phyloP scores from a whole-genome alignment of 73 alveolate genomes.

The Urostyla sp. region DNA sequence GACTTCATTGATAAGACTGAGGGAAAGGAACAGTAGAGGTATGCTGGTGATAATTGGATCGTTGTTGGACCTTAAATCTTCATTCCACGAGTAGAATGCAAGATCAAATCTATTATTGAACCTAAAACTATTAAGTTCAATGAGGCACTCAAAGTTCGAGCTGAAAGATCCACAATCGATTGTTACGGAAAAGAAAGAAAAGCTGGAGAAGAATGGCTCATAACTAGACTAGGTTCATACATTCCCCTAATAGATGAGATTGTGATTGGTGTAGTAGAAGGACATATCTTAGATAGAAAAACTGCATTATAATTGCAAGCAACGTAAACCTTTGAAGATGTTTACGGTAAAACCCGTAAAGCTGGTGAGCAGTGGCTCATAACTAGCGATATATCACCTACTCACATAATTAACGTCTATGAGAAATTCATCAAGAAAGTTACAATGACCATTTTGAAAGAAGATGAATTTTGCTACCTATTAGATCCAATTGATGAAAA shows the following conservation, averaged over 20 bases:
- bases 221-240: conserved; percentile 66
- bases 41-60: conserved; percentile 80
- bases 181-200: conserved; percentile 66
- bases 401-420: conserved; percentile 75
- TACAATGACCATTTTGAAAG: conserved; percentile 66
- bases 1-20: conserved; percentile 64
- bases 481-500: conserved; percentile 69
- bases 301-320: conserved; percentile 41
- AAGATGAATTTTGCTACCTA: conserved; percentile 71
- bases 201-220: conserved; percentile 83
- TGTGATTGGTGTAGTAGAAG: background rate
- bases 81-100: conserved; percentile 78
- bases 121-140: conserved; percentile 51
- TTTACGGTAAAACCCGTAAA: conserved; percentile 15
- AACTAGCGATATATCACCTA: too few relatives aligned
- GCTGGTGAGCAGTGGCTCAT: conserved; percentile 66
- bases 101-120: conserved; percentile 28
- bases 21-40: too few relatives aligned
- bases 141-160: conserved; percentile 65
- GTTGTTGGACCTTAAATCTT: conserved; percentile 78
- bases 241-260: too few relatives aligned
- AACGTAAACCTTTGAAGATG: conserved; percentile 11
- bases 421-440: conserved; percentile 33
- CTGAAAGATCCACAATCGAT: conserved; percentile 47
- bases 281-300: background rate